Percentiles rank a stretch among this genome's conserved stretches.
These are phyloP conservation scores for Neofusicoccum ribis DNA, from an alignment of 2,329 filamentous ascomycete species.

Conservation along the genomic window DNA sequence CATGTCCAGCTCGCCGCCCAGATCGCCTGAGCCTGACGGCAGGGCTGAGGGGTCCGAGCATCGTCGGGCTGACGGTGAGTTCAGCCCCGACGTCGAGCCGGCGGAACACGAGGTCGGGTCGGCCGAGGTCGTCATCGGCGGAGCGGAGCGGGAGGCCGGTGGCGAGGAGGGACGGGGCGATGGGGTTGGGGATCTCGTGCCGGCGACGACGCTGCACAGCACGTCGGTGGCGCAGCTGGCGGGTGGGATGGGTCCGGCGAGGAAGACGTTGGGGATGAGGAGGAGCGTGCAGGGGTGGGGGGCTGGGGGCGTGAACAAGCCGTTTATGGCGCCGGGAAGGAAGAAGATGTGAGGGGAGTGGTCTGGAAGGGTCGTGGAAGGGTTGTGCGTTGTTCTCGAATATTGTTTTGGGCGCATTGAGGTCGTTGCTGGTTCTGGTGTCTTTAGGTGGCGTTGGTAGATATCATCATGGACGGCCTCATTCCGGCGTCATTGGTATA, in stretches of 20 bases:
- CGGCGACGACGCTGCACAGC: slow-evolving; percentile 37
- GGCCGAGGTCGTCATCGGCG: neutral
- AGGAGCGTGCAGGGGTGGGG: slow-evolving; percentile 54
- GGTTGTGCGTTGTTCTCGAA: too few relatives aligned
- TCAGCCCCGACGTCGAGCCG: too few relatives aligned
- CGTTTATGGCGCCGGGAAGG: slow-evolving; percentile 6
- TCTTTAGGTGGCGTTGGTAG: too few relatives aligned
- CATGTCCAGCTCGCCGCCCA: slow-evolving; percentile 4
- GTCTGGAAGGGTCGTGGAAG: too few relatives aligned
- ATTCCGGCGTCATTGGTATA: too few relatives aligned
- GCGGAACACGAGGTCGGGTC: neutral
- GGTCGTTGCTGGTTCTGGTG: too few relatives aligned
- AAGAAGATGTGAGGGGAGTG: neutral
- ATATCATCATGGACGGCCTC: too few relatives aligned
- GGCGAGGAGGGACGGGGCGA: neutral
- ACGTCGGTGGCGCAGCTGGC: slow-evolving; percentile 39
- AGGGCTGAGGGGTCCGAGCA: neutral
- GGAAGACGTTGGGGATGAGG: slow-evolving; percentile 50
- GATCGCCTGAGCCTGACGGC: neutral
- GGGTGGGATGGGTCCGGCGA: slow-evolving; percentile 34
- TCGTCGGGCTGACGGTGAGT: too few relatives aligned
- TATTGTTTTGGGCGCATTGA: too few relatives aligned
- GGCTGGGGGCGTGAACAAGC: slow-evolving; percentile 24
- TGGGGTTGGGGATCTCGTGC: neutral
- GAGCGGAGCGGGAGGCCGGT: neutral